Base-by-base conservation (phyloP, 2,329 filamentous ascomycete species). In the Colletotrichum sp. region DNA sequence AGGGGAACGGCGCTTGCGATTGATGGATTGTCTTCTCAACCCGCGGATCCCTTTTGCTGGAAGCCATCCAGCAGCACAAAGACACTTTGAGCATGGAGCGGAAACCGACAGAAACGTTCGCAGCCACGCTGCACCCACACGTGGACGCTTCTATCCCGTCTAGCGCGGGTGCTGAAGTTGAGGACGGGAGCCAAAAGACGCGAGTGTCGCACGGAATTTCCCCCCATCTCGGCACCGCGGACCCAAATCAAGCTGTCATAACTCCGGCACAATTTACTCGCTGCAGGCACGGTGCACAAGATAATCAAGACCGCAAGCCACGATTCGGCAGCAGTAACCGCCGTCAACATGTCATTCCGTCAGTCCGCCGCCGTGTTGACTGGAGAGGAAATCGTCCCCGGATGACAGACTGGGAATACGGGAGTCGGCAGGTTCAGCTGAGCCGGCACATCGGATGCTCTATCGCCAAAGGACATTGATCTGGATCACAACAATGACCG, bases 381-480 rank as follows among this genome's bases (percentile, higher is more conserved):
- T 9, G 32, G 24, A 18, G 30, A 30, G 21, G 13, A 10, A 49
- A 21, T 5, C 59, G 30, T 13, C 28, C 5, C 21, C 26, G 24
- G 24, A 59, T 59, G 55, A 28, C 18, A 34, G 18, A 28, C 28
- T 21, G 12, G 65, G 57, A 34, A 49, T 49, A 49, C 68, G 34
- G 62, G 72, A 49, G 68, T 60, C 34, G 60, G 68, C 72, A 71
- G 69, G 24, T 44, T 44, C 62, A 71, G 60, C 68, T 75, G 34
- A 60, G 34, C n/a, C 44, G 66, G 66, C 34, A 66, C 24, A 34
- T 59, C 36, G 28, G 39, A 49, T 18, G 63, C 13, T 44, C 57
- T 34, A 24, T 55, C 12, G n/a, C 34, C 55, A 72, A 55, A 26
- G 39, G 21, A 57, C 55, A 75, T 34, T 68, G 63, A 21, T 36